Conservation (phyloP, 495 filamentous ascomycete genomes). For the Hypoxylon lenormandii region DNA sequence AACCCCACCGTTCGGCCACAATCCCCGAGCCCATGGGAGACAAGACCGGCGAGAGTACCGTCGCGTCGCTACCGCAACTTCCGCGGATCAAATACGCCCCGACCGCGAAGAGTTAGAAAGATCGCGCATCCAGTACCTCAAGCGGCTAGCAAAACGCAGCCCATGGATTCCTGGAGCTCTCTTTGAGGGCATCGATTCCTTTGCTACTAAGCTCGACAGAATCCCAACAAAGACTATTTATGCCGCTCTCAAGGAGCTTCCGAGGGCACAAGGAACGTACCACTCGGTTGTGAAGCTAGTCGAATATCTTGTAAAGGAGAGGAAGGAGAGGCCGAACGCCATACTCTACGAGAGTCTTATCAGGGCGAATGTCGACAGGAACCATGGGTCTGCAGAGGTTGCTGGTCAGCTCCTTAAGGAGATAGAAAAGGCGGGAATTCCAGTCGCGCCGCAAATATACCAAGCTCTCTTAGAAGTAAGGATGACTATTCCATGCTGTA, state of each 20-base stretch:
- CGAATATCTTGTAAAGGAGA: slow-evolving; percentile 69
- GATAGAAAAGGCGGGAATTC: slow-evolving; percentile 71
- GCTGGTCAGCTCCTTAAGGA: slow-evolving; percentile 73
- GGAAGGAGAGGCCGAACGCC: slow-evolving; percentile 71
- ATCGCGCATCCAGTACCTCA: slow-evolving; percentile 40
- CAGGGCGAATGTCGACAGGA: slow-evolving; percentile 71
- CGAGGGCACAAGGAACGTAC: slow-evolving; percentile 45
- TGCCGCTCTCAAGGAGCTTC: slow-evolving; percentile 57
- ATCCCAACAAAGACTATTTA: slow-evolving; percentile 59
- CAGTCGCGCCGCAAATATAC: slow-evolving; percentile 72
- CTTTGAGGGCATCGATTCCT: slow-evolving; percentile 23
- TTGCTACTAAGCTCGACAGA: slow-evolving; percentile 35
- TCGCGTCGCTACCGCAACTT: background rate
- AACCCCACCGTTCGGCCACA: slow-evolving; percentile 10
- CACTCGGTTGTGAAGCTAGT: slow-evolving; percentile 58
- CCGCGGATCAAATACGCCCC: background rate
- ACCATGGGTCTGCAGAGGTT: slow-evolving; percentile 71
- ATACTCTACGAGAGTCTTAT: slow-evolving; percentile 80
- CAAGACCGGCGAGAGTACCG: slow-evolving; percentile 34
- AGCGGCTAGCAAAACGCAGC: slow-evolving; percentile 42
- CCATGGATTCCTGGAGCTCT: slow-evolving; percentile 45
- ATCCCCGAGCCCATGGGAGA: slow-evolving; percentile 4
- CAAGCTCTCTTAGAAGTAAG: slow-evolving; percentile 77
- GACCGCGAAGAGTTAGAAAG: slow-evolving; percentile 11
- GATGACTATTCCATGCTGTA: background rate